These are phyloP conservation scores for Erythrobasidium hasegawianum DNA, from an alignment of 1,284 basidiomycete genomes.

Conservation along the genomic window DNA sequence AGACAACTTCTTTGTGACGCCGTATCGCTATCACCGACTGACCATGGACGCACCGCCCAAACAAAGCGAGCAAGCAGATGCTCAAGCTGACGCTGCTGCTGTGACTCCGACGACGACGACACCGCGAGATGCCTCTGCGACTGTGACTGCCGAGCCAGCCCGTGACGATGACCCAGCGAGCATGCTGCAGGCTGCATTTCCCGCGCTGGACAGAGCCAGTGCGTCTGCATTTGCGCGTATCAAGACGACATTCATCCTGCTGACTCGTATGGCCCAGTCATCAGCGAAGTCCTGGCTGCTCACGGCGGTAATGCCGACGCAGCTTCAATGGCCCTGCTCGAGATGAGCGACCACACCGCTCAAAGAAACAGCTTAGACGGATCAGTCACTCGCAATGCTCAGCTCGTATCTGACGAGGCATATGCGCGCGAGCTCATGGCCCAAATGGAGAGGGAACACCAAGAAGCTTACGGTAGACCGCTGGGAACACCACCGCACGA, in stretches of 20 bases:
- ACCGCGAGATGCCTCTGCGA: not conserved
- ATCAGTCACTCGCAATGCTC: constrained; percentile 8
- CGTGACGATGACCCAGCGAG: constrained; percentile 14
- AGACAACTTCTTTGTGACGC: too few relatives aligned
- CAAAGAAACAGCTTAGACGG: not conserved
- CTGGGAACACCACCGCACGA: constrained; percentile 11
- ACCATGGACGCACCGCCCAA: too few relatives aligned
- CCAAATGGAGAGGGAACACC: constrained; percentile 32
- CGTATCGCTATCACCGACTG: too few relatives aligned
- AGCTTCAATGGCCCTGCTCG: constrained; percentile 30
- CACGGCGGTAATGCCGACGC: constrained; percentile 33
- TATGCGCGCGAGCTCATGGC: constrained; percentile 28
- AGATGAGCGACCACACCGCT: constrained; percentile 25
- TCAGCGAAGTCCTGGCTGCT: constrained; percentile 30
- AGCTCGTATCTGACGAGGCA: constrained; percentile 28
- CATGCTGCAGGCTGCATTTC: constrained; percentile 27
- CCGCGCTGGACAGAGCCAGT: constrained; percentile 24
- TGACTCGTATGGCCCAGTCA: constrained; percentile 14
- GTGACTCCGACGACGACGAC: not conserved
- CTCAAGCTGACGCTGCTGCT: not conserved
- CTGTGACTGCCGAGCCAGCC: not conserved
- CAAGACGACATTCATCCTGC: not conserved
- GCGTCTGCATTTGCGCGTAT: not conserved
- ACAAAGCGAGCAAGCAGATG: not conserved
- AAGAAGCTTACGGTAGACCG: constrained; percentile 25